Conservation (phyloP, 139 green algal species). For the Marvania coccoides region DNA sequence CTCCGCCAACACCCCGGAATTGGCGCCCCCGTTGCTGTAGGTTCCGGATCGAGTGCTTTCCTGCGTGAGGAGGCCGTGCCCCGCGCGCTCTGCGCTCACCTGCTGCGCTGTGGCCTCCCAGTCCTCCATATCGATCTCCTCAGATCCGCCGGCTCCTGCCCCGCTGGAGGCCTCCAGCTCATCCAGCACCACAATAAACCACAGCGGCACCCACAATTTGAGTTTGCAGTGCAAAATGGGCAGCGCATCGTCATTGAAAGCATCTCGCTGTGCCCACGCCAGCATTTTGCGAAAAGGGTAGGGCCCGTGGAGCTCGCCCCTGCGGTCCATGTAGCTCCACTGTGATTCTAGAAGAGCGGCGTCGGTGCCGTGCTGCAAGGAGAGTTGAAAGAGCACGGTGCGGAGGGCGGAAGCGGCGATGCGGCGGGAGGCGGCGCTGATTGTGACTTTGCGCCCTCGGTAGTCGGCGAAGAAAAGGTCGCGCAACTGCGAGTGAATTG, state of each 20-base stretch:
- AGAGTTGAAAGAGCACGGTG: constrained; percentile 17
- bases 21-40: neutral
- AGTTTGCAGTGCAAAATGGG: neutral
- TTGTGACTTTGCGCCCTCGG: constrained; percentile 11
- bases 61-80: neutral
- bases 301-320: constrained; percentile 1
- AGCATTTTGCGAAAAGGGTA: neutral
- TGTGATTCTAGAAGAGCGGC: neutral
- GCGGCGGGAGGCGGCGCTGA: neutral
- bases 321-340: constrained; percentile 11
- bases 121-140: neutral
- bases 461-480: constrained; percentile 10
- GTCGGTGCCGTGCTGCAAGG: neutral
- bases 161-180: neutral
- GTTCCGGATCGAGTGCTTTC: neutral
- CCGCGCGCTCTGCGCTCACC: neutral
- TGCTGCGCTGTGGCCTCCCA: neutral
- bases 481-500: constrained; percentile 7
- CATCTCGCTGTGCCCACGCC: neutral
- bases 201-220: constrained; percentile 26
- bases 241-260: neutral
- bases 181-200: constrained; percentile 1
- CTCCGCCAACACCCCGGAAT: neutral
- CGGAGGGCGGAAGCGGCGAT: constrained; percentile 10
- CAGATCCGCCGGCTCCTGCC: neutral